Base-by-base conservation (phyloP, 148 eudicot species). In the Cornus controversa region DNA sequence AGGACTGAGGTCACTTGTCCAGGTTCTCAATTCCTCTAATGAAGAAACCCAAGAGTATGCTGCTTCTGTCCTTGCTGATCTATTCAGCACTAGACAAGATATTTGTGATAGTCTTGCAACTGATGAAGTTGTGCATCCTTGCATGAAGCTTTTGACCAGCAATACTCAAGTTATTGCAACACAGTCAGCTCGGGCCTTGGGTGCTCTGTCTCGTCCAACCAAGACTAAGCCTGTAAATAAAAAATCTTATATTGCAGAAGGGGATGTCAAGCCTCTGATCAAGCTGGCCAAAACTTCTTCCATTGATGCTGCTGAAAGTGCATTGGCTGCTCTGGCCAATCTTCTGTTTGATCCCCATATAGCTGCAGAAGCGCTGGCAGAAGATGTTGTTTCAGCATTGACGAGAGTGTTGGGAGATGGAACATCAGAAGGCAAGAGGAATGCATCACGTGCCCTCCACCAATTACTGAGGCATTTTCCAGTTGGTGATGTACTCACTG, bases 281-380 rank as follows among this genome's bases (percentile, higher is more conserved):
- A 90, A 86, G 84, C 70, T 93, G 74, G 98, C 96, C 25, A 93
- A 91, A 86, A 90, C 93, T 78, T 88, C 93, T 58, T 90, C 88
- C 31, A 85, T 93, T 77, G 87, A 86, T 86, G 91, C 88, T 75
- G 88, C 93, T 42, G 96, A 88, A 77, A 89, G 90, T 79, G 96
- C 98, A 25, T 85, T 91, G 77, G 87, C 92, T 83, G 91, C 98
- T 27, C 81, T 93, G 77, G 95, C 96, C 76, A 93, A 93, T 87
- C 85, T 93, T 72, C 86, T 93, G 69, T 87, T 89, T 20, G 89
- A 91, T 87, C 76, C 88, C 14, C 80, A 86, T 80, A 84, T 91
- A 74, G 95, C 93, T 79, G 84, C 93, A 67, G 95, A 88, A 82
- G 93, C 93, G 9, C 78, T 93, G 67, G 87, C 87, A 3, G 98